phyloP scores from a whole-genome alignment of 2,329 filamentous ascomycete species.

The Monilinia vaccinii-corymbosi region DNA sequence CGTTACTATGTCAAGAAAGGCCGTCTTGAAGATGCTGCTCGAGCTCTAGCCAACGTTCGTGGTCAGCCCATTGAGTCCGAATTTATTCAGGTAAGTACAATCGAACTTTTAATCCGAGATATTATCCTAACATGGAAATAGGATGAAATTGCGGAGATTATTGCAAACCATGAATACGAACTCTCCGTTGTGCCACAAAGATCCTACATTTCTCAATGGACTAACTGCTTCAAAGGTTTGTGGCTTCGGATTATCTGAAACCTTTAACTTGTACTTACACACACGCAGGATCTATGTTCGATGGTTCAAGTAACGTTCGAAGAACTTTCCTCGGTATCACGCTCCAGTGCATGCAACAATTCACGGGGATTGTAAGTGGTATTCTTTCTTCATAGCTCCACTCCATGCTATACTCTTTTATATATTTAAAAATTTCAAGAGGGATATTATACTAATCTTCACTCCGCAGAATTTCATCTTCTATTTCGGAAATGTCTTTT shows the following conservation, averaged over 20 bases:
- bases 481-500: conserved; percentile 79
- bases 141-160: conserved; percentile 70
- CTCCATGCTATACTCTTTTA: not conserved
- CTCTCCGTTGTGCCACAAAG: conserved; percentile 54
- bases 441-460: not conserved
- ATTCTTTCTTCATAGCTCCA: not conserved
- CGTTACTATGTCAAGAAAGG: conserved; percentile 79
- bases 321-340: conserved; percentile 63
- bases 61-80: conserved; percentile 64
- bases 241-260: conserved; percentile 48
- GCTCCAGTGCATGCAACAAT: conserved; percentile 74
- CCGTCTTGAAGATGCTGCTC: conserved; percentile 53
- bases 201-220: conserved; percentile 61
- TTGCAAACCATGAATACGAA: conserved; percentile 86
- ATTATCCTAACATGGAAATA: not conserved
- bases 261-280: conserved; percentile 69
- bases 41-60: conserved; percentile 57
- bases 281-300: conserved; percentile 4
- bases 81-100: conserved; percentile 49
- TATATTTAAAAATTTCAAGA: not conserved
- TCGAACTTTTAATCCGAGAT: not conserved
- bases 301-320: conserved; percentile 44
- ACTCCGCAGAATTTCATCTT: conserved; percentile 66
- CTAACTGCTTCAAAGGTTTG: conserved; percentile 57
- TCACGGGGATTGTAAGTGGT: conserved; percentile 48